Conservation (phyloP, 2,329 filamentous ascomycete species). For the Clarireedia monteithiana region DNA sequence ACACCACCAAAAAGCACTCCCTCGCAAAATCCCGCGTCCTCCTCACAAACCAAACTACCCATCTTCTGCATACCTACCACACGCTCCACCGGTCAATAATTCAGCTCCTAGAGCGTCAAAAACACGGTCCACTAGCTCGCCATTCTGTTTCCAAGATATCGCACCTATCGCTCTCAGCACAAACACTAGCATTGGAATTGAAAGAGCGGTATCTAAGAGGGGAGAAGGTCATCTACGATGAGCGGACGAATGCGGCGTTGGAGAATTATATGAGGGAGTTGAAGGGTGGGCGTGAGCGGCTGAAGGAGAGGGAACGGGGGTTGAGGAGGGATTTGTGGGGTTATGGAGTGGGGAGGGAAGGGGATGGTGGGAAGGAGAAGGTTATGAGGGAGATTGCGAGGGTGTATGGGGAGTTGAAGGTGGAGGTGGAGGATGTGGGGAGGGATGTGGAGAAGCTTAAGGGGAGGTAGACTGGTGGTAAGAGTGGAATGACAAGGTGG, state of each 20-base stretch:
- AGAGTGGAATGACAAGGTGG: no score
- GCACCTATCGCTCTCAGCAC: conserved; percentile 15
- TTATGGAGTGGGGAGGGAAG: conserved; percentile 27
- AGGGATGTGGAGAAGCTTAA: conserved; percentile 27
- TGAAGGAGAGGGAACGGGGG: conserved; percentile 20
- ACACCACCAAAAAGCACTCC: background rate
- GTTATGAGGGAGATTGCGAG: conserved; percentile 29
- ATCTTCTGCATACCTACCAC: conserved; percentile 20
- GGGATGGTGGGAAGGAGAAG: conserved; percentile 22
- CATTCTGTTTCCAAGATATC: conserved; percentile 17
- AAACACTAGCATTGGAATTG: conserved; percentile 12
- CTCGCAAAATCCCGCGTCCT: background rate
- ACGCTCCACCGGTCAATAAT: conserved; percentile 20
- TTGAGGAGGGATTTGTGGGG: conserved; percentile 24
- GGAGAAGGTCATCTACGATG: conserved; percentile 24
- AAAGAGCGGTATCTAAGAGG: conserved; percentile 17
- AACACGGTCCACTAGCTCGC: conserved; percentile 23
- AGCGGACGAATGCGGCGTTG: conserved; percentile 22
- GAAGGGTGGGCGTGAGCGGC: conserved; percentile 22
- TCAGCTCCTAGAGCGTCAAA: conserved; percentile 24
- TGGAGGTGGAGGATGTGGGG: conserved; percentile 25
- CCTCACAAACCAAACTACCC: conserved; percentile 13
- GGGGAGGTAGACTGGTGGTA: conserved; percentile 2
- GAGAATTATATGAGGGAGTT: conserved; percentile 22
- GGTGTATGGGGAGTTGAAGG: conserved; percentile 26